A percentile compares a stretch with the other conserved stretches of the same genome.
Conservation (phyloP, 2,329 filamentous ascomycete genomes). For the Aspergillus ustus region DNA sequence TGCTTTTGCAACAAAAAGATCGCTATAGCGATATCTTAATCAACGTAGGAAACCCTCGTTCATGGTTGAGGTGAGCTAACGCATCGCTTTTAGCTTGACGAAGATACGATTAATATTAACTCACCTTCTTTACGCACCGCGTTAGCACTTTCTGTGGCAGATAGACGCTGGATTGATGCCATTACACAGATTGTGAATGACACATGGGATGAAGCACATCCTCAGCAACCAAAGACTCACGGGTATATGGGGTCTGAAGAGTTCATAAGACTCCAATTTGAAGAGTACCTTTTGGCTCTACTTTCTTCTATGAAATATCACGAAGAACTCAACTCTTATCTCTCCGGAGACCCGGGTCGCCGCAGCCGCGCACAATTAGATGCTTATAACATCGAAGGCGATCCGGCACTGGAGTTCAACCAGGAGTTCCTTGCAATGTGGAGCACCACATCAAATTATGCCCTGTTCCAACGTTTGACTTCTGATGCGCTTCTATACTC, state of each 20-base stretch:
- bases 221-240: slow-evolving; percentile 86
- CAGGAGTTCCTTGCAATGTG: slow-evolving; percentile 85
- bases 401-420: slow-evolving; percentile 83
- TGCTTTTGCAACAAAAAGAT: slow-evolving; percentile 91
- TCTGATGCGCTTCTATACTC: slow-evolving; percentile 86
- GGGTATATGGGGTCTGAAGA: slow-evolving; percentile 96
- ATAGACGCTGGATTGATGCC: slow-evolving; percentile 95
- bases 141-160: slow-evolving; percentile 78
- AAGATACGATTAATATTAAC: slow-evolving; percentile 80
- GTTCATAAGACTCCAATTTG: slow-evolving; percentile 95
- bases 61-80: neutral
- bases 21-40: slow-evolving; percentile 95
- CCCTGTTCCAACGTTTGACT: slow-evolving; percentile 79
- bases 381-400: slow-evolving; percentile 70
- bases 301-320: slow-evolving; percentile 90
- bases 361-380: slow-evolving; percentile 58
- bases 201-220: slow-evolving; percentile 94
- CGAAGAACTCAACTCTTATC: slow-evolving; percentile 61
- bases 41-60: slow-evolving; percentile 58
- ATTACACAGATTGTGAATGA: slow-evolving; percentile 91
- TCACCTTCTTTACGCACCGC: slow-evolving; percentile 77
- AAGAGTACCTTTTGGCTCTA: slow-evolving; percentile 90
- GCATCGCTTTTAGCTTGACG: slow-evolving; percentile 67
- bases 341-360: slow-evolving; percentile 49
- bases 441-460: slow-evolving; percentile 86